phyloP scores from a whole-genome alignment of 1,139 yeast genomes.

The Candida sanyaensis region DNA sequence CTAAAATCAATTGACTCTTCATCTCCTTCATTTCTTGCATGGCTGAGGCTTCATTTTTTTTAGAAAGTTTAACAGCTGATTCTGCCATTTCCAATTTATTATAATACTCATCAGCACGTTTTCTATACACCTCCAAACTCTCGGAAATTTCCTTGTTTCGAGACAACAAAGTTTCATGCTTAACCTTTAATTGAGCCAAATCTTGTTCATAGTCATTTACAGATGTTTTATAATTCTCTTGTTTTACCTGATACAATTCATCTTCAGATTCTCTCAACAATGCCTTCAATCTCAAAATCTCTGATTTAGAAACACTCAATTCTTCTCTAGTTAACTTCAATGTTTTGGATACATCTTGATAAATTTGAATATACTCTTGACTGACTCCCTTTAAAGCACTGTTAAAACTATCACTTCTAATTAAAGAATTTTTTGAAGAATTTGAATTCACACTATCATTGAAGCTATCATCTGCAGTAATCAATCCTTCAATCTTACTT shows the following conservation, averaged over 20 bases:
- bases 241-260: conserved; percentile 43
- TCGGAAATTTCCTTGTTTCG: conserved; percentile 55
- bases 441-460: conserved; percentile 11
- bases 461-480: conserved; percentile 18
- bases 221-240: conserved; percentile 34
- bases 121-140: conserved; percentile 62
- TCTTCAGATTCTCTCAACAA: conserved; percentile 50
- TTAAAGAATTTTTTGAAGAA: conserved; percentile 15
- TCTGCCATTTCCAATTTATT: conserved; percentile 80
- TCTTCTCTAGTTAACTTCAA: conserved; percentile 53
- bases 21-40: conserved; percentile 58
- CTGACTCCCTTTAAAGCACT: conserved; percentile 20
- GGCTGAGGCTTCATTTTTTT: conserved; percentile 61
- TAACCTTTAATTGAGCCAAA: conserved; percentile 46
- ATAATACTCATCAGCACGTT: conserved; percentile 75
- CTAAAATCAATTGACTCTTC: conserved; percentile 51
- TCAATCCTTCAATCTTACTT: conserved; percentile 27
- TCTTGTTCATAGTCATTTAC: conserved; percentile 44
- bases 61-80: conserved; percentile 63
- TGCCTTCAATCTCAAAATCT: conserved; percentile 53
- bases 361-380: conserved; percentile 52
- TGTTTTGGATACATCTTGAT: conserved; percentile 57
- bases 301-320: conserved; percentile 50
- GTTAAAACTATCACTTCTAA: conserved; percentile 41
- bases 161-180: conserved; percentile 52